phyloP scores from a whole-genome alignment of 148 eudicot genomes.

The Pouteria glomerata region DNA sequence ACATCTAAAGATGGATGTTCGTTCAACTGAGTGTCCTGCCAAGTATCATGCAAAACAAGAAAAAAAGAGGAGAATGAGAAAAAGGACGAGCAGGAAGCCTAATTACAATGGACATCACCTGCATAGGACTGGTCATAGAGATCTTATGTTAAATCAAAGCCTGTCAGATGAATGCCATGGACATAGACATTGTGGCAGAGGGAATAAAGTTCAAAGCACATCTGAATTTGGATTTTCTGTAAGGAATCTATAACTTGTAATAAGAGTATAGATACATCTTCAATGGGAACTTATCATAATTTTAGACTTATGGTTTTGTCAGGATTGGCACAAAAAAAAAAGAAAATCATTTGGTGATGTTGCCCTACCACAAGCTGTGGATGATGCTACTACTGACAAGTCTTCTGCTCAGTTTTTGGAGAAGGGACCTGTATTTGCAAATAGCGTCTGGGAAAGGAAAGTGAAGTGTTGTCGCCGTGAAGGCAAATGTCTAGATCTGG shows the following conservation, averaged over 20 bases:
- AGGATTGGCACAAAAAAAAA: not conserved
- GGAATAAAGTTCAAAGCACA: not conserved
- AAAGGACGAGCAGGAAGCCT: constrained; percentile 1
- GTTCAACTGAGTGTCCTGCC: constrained; percentile 1
- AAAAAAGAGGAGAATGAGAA: constrained; percentile 6
- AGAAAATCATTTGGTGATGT: no score
- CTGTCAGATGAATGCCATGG: constrained; percentile 5
- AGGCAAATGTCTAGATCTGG: not conserved
- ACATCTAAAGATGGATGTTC: constrained; percentile 5
- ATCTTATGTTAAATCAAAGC: constrained; percentile 9
- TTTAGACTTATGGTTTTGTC: not conserved
- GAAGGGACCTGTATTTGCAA: no score
- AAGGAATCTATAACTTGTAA: not conserved
- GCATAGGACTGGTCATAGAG: not conserved
- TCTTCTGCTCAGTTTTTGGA: constrained; percentile 14
- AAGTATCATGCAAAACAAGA: constrained; percentile 1
- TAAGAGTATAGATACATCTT: not conserved
- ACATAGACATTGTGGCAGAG: not conserved
- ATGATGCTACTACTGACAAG: constrained; percentile 4
- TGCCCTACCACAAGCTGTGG: not conserved
- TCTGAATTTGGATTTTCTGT: not conserved
- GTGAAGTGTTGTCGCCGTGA: constrained; percentile 7
- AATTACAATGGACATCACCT: not conserved
- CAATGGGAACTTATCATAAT: not conserved
- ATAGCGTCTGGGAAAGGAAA: not conserved